Evolutionary conservation across 2,329 filamentous ascomycete species (phyloP), one percentile per base, ranked within the genome.

Genomic region (Diplodia sapinea): DNA sequence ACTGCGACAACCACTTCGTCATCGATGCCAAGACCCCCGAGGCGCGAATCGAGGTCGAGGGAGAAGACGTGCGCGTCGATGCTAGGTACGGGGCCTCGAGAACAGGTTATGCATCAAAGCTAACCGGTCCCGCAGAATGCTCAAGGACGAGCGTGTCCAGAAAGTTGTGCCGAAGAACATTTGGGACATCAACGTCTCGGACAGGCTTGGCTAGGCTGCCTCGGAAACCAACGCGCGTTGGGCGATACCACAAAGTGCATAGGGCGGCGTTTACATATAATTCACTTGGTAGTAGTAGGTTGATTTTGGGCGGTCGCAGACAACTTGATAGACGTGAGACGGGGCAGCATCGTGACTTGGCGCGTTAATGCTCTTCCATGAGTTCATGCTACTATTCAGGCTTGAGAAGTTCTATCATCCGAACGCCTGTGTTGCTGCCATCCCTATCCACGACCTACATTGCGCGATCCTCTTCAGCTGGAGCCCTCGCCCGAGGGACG

Each of bases 1-100:
- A 97, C 82, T 99, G 95, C 84, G 95, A 99, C 78, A 99, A 99
- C 82, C 96, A 99, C 81, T 99, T 94, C 77, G 91, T 99, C 49
- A 85, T 99, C 71, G 94, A 98, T 4, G 96, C 95, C 63, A 81
- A 91, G 73, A 92, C 90, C 4, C 92, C 95, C 26, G 91, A 96
- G 80, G 87, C 94, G 11, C 87, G 91, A 43, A 82, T 99, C 63
- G 88, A 94, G 72, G 87, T 99, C 63, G 95, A 99, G 82, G 92
- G 94, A 69, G 94, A 96, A 70, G 96, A 99, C 81, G 89, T 89
- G 3, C 86, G 95, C 69, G 86, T 94, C 73, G 92, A 99, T 80
- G 88, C 87, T 74, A 88, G 91, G 82, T 65, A 61, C 55, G 43
- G 20, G 13, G 8, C 36, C 43, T 49, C 65, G 57, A 72, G 74